A percentile compares a stretch with the other conserved stretches of the same genome.
Evolutionary conservation across 2,329 filamentous ascomycete genomes (phyloP).

Genomic region (Penicillium fuscoglaucum): DNA sequence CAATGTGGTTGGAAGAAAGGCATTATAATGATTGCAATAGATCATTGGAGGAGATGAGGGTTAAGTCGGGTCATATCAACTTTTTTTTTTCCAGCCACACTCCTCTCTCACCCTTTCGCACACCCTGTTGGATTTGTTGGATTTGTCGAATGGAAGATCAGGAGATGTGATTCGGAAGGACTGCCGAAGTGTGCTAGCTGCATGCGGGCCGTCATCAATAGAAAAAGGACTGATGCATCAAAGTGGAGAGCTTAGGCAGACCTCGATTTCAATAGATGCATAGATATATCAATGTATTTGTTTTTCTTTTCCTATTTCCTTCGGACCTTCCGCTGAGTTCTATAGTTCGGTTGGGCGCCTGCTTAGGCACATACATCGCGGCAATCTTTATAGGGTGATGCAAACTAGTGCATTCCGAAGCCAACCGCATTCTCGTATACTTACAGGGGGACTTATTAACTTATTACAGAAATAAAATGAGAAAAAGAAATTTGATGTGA

Average conservation of each 20-base stretch:
- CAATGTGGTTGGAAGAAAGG: not conserved
- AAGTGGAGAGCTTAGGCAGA: not conserved
- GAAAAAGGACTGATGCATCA: conserved; percentile 5
- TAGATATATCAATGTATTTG: too few species aligned
- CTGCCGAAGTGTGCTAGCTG: conserved; percentile 11
- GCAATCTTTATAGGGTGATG: not conserved
- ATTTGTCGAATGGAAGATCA: not conserved
- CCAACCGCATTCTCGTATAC: conserved; percentile 17
- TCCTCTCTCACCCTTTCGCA: not conserved
- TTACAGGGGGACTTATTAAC: not conserved
- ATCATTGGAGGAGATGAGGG: not conserved
- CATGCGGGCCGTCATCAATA: conserved; percentile 11
- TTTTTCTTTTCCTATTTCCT: not conserved
- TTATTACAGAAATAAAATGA: not conserved
- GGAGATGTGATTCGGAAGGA: conserved; percentile 5
- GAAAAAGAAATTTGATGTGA: not conserved
- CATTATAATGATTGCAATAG: not conserved
- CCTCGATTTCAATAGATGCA: conserved; percentile 2
- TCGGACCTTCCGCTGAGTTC: not conserved
- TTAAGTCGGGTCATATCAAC: not conserved
- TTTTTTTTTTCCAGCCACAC: not conserved
- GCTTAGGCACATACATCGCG: conserved; percentile 1
- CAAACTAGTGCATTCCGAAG: conserved; percentile 9
- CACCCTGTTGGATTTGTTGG: too few species aligned
- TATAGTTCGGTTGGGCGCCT: not conserved